A percentile compares a stretch with the other conserved stretches of the same genome.
Conservation (phyloP, 306 rosid species). For the Cucumis hystrix region DNA sequence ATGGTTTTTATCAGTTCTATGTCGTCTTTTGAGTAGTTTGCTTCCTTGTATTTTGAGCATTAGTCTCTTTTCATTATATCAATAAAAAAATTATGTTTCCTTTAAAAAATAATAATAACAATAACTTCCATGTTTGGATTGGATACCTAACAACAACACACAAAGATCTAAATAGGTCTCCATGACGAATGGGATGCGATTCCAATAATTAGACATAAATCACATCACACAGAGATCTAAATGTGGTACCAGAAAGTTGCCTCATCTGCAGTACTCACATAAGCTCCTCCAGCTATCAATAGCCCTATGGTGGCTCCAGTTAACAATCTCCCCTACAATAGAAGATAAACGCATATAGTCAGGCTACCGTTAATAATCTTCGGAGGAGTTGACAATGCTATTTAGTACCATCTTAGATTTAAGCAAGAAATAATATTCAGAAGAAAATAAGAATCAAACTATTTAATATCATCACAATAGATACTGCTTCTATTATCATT, state of each 20-base stretch:
- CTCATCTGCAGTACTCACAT: constrained; percentile 96
- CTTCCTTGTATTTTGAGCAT: no score
- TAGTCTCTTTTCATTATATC: no score
- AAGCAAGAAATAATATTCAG: not conserved
- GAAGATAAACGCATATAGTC: constrained; percentile 12
- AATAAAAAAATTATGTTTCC: no score
- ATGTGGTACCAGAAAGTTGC: constrained; percentile 93
- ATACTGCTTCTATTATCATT: not conserved
- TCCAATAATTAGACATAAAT: not conserved
- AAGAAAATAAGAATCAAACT: not conserved
- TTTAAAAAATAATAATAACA: no score
- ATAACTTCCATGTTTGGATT: no score
- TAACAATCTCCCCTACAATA: constrained; percentile 57
- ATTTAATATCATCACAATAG: not conserved
- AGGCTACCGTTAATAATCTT: not conserved
- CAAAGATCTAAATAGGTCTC: not conserved
- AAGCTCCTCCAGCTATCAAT: constrained; percentile 88
- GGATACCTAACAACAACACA: not conserved
- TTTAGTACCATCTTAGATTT: not conserved
- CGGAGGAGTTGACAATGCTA: not conserved
- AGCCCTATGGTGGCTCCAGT: constrained; percentile 82
- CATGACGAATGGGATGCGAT: not conserved
- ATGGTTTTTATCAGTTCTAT: no score
- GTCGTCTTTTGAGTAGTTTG: no score
- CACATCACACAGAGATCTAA: constrained; percentile 7